Conservation (phyloP, 192 early-diverging fungal genomes). For the Coemansia javaensis region DNA sequence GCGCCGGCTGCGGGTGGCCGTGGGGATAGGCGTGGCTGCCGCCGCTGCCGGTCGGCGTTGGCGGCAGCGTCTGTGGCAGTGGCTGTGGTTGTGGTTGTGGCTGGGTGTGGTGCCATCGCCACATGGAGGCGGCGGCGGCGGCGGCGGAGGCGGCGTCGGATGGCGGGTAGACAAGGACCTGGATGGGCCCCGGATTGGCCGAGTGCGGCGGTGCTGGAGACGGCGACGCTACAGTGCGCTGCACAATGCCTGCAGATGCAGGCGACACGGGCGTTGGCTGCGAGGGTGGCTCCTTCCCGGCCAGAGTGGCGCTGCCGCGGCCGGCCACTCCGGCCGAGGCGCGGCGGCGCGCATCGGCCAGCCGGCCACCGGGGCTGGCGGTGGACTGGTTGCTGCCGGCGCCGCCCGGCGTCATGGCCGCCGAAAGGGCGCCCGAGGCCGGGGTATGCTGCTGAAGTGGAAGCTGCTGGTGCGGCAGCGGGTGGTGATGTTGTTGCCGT, state of each 20-base stretch:
- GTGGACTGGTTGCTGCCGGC: constrained; percentile 8
- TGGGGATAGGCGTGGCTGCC: background rate
- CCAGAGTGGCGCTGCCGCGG: constrained; percentile 15
- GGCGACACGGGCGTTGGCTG: constrained; percentile 44
- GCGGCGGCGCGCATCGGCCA: constrained; percentile 36
- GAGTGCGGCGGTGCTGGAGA: constrained; percentile 16
- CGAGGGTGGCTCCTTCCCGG: constrained; percentile 15
- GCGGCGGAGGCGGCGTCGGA: constrained; percentile 26
- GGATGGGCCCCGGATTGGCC: constrained; percentile 17
- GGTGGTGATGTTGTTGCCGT: constrained; percentile 6
- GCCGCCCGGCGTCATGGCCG: too few relatives aligned
- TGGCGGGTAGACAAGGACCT: constrained; percentile 45
- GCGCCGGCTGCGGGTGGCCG: constrained; percentile 1
- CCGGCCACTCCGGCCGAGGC: background rate
- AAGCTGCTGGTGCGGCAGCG: constrained; percentile 7
- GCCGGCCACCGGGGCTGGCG: constrained; percentile 22
- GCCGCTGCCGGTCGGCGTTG: too few relatives aligned
- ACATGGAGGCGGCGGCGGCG: too few relatives aligned
- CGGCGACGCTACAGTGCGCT: constrained; percentile 4
- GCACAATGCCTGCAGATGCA: constrained; percentile 10
- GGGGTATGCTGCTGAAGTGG: too few relatives aligned
- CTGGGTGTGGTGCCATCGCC: too few relatives aligned
- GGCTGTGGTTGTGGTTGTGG: constrained; percentile 6
- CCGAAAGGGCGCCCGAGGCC: too few relatives aligned
- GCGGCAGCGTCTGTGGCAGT: constrained; percentile 17